Evolutionary conservation across 169 alveolate genomes (phyloP).

Genomic region (Plasmodium adleri): DNA sequence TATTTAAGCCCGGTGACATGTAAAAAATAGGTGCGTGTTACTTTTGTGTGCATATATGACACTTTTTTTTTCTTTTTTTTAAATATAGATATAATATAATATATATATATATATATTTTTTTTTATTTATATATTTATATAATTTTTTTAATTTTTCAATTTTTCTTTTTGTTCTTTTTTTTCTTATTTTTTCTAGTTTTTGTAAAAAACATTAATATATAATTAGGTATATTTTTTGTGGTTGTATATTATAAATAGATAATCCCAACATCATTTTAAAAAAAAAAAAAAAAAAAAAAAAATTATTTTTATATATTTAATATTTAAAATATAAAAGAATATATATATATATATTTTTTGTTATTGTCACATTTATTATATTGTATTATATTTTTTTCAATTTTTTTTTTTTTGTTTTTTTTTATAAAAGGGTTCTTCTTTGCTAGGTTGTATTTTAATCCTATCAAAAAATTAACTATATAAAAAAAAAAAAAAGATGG

Average conservation of each 20-base stretch:
- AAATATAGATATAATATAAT: background rate
- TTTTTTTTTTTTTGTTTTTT: background rate
- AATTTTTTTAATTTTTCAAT: background rate
- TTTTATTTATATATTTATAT: background rate
- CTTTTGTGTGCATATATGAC: conserved; percentile 2
- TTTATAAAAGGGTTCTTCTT: background rate
- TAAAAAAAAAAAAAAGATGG: conserved; percentile 11
- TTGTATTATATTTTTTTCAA: no score
- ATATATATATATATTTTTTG: no score
- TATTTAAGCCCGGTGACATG: no score
- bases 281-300: no score
- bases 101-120: background rate
- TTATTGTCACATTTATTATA: no score
- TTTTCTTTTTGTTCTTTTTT: background rate
- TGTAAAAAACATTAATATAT: background rate
- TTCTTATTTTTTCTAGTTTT: background rate
- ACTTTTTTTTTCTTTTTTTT: background rate
- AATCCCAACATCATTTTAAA: no score
- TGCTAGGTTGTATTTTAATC: background rate
- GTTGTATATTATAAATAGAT: no score
- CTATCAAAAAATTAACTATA: background rate
- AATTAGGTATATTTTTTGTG: background rate
- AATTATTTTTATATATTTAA: no score
- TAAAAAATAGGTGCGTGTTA: conserved; percentile 5
- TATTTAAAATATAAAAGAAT: no score